These are phyloP conservation scores for Curvularia sp. DNA, from an alignment of 2,329 filamentous ascomycete species.

Conservation along the genomic window DNA sequence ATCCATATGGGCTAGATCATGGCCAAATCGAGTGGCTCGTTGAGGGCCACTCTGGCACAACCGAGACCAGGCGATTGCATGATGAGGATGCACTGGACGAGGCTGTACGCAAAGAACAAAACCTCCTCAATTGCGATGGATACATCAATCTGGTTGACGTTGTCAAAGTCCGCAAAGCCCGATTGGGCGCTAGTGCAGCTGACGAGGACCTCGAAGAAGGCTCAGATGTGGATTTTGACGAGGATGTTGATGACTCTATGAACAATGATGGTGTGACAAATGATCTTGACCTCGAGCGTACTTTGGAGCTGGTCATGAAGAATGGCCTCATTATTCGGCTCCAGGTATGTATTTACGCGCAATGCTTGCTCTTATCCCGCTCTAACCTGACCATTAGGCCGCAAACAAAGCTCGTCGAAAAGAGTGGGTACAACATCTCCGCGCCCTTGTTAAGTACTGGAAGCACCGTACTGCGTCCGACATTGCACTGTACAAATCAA, in stretches of 20 bases:
- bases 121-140: conserved; percentile 66
- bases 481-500: conserved; percentile 63
- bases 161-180: conserved; percentile 62
- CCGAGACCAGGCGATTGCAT: conserved; percentile 56
- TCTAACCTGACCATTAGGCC: conserved; percentile 39
- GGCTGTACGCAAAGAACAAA: conserved; percentile 63
- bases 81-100: conserved; percentile 68
- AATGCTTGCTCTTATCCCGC: conserved; percentile 14
- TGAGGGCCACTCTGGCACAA: conserved; percentile 50
- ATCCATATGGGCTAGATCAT: conserved; percentile 65
- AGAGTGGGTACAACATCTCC: conserved; percentile 68
- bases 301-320: conserved; percentile 67
- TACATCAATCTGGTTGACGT: conserved; percentile 68
- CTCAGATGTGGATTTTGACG: conserved; percentile 63
- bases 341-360: conserved; percentile 51
- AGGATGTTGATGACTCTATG: conserved; percentile 54
- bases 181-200: conserved; percentile 58
- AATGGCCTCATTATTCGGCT: conserved; percentile 68
- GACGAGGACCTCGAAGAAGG: conserved; percentile 61
- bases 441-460: conserved; percentile 67
- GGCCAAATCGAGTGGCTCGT: conserved; percentile 64
- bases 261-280: conserved; percentile 61
- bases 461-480: conserved; percentile 63
- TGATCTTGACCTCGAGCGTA: conserved; percentile 63
- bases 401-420: conserved; percentile 64